Evolutionary conservation across 352 stramenopile genomes (phyloP), one percentile per base, ranked within the genome.

Genomic region (Phytophthora brassicae): DNA sequence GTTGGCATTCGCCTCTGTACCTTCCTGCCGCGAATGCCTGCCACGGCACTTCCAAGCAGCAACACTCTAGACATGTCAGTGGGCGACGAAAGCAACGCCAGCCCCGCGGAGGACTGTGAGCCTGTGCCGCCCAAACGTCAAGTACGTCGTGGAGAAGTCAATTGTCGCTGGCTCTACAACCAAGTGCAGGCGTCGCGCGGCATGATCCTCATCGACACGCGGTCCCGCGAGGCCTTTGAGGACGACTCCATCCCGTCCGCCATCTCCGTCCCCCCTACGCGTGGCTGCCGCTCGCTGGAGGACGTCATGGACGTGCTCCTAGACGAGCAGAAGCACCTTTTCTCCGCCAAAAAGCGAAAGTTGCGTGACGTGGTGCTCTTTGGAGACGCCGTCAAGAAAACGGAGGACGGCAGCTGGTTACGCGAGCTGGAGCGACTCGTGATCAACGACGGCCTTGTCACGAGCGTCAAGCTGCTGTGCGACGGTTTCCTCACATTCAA

Each of bases 401-500:
- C 50, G 16, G 47, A 67, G 24, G 65, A 28, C 12, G 57, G 33
- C 29, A 61, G 64, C 17, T 94, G 85, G 85, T 60, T 90, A 17
- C 63, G 74, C 4, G 68, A 75, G n/a, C 74, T 94, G 6, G 81
- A 86, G 36, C 52, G 57, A 17, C 64, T 94, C n/a, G 70, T 94
- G 38, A 68, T 92, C n/a, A 71, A 86, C 3, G 85, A 94, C 52
- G 85, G 76, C 6, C 70, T 87, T 13, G 85, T 91, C 11, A 89
- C 79, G 20, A 92, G 83, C 42, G 78, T 92, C 56, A 90, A 89
- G 60, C 67, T 82, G 46, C 54, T 94, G 13, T 73, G 64, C 31
- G 86, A 95, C 55, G 86, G 86, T n/a, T 95, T 95, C 51, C 60
- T 86, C 31, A 92, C 84, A 8, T 95, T 95, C 69, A 83, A 88